These are phyloP conservation scores for Vitis vinifera DNA, from an alignment of 164 flowering plant species.

Conservation along the genomic window ASM3070453v1 NC_081808.1:3211001-3211500, in stretches of 20 bases:
- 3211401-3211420: conserved; percentile 72
- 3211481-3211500: conserved; percentile 93
- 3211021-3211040: background rate
- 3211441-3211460: conserved; percentile 92
- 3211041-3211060: background rate
- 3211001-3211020: background rate
- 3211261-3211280: conserved; percentile 99
- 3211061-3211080: background rate
- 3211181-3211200: conserved; percentile 99
- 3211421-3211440: conserved; percentile 86
- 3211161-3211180: conserved; percentile 99
- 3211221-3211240: conserved; percentile 86
- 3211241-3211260: conserved; percentile 84
- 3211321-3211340: background rate
- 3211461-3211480: conserved; percentile 69
- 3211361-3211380: background rate
- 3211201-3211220: conserved; percentile 92
- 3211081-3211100: conserved; percentile 77
- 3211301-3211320: background rate
- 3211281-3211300: conserved; percentile 79
- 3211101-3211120: conserved; percentile 96
- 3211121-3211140: conserved; percentile 93
- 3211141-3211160: conserved; percentile 90
- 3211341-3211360: background rate
- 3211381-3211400: conserved; percentile 54